Evolutionary conservation across 1,139 yeast genomes (phyloP), one percentile per base, ranked within the genome.

Genomic region (Hansenula lynferdii): DNA sequence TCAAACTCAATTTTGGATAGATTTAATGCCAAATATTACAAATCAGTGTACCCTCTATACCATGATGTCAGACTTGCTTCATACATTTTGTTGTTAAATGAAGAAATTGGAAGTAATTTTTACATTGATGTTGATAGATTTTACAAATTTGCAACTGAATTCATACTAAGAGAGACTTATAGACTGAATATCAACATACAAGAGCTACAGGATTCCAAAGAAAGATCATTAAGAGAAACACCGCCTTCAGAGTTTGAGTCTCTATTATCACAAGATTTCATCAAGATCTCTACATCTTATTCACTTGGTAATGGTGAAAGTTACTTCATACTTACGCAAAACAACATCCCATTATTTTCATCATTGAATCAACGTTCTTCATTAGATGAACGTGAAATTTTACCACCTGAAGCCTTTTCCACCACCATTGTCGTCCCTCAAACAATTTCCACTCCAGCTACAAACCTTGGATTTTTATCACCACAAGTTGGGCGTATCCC

Each of bases 31-130:
- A 47, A 61, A 0, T 53, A 60, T 21, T 82, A 81, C 51, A 50
- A 50, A 2, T 53, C 68, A 0, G 65, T 80, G 9, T 82, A 80
- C 50, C 64, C 63, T 33, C 51, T 87, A 12, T 86, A 74, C 53
- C 92, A 84, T 54, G 97, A 90, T 58, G 59, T 90, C 42, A 84
- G 78, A 50, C 63, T 82, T 15, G 81, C 84, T 0, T 67, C 82
- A 31, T 72, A 78, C 9, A 56, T 72, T 20, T 63, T 70, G 26
- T 68, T 84, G 18, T 65, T 67, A 27, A 61, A 67, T 36, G 64
- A 69, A 40, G 69, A 72, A 19, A 69, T 80, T 24, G 89, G 87
- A 2, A 65, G 80, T n/a, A 55, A 64, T 18, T 61, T 61, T 12
- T 89, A 89, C 56, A 64, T 62, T 17, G 68, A 72, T 47, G 65